Evolutionary conservation across 805 yeast genomes (phyloP), one percentile per base, ranked within the genome.

Genomic region (Tetrapisispora arboricola): DNA sequence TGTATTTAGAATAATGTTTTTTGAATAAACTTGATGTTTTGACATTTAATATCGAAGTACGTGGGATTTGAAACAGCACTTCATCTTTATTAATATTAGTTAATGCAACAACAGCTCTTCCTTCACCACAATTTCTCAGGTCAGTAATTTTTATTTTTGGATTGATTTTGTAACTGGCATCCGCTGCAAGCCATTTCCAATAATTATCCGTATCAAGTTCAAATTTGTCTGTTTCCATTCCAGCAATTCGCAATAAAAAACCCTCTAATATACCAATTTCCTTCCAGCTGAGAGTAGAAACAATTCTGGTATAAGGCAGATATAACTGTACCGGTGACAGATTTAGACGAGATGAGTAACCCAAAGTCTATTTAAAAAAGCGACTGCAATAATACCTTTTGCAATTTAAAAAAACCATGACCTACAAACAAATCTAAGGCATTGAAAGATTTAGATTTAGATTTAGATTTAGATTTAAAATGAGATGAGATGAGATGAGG

Each of bases 81-180:
- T 85, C 94, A 41, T 73, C 87, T 36, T 65, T 60, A 3, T 54
- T 55, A 17, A 90, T 82, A 47, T 76, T 78, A 29, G 72, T 72
- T 0, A 48, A 42, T 2, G 96, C 94, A 4, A 78, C 54, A 8
- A 90, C 57, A 4, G 88, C 94, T 25, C 96, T 67, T 9, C 97
- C 97, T 58, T 84, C 86, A 31, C 70, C 63, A 8, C 58, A 48
- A 2, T 48, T 42, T 33, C 94, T 65, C 29, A 75, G 66, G 60
- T 90, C 95, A 2, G 65, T 68, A 5, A 90, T 65, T 13, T 54
- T 49, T 15, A 88, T 64, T 40, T 80, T 79, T 1, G 74, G 65
- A 1, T 84, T 74, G 3, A 84, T 57, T 11, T 49, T 57, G 9
- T 70, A 69, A 4, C 70, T 39, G 4, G 53, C 75, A n/a, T 60